A percentile compares a stretch with the other conserved stretches of the same genome.
Conservation (phyloP, 129 eudicot genomes). For the Arctium lappa region DNA sequence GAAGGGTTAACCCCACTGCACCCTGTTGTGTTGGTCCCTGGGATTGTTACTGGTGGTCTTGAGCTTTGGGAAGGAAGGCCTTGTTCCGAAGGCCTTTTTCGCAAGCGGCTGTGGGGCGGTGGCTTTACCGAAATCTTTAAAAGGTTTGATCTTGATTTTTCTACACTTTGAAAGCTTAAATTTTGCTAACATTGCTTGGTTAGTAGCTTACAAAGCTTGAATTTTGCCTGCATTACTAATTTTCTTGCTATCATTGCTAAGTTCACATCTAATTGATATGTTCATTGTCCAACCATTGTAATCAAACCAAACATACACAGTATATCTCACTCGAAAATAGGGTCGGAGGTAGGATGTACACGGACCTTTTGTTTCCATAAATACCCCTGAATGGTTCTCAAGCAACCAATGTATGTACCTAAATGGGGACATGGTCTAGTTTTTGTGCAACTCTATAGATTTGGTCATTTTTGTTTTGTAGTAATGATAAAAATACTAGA, state of each 20-base stretch:
- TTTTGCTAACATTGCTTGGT: slow-evolving; percentile 16
- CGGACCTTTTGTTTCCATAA: no score
- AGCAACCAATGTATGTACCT: no score
- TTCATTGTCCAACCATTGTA: neutral
- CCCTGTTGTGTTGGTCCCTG: slow-evolving; percentile 90
- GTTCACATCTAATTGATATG: neutral
- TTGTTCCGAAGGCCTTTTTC: slow-evolving; percentile 72
- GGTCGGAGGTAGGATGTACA: neutral
- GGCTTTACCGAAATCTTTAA: slow-evolving; percentile 69
- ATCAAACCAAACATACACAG: neutral
- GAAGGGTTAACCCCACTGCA: slow-evolving; percentile 72
- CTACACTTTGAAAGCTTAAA: neutral
- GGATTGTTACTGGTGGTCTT: slow-evolving; percentile 91
- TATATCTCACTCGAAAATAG: neutral
- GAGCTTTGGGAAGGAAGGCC: slow-evolving; percentile 98
- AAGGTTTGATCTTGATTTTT: slow-evolving; percentile 41
- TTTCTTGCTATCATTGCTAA: slow-evolving; percentile 9
- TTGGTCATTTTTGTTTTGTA: neutral
- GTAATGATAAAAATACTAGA: neutral
- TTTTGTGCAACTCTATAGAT: neutral
- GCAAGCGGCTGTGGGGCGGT: slow-evolving; percentile 93
- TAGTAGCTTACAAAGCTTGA: slow-evolving; percentile 11
- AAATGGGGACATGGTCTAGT: neutral
- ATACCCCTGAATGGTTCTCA: no score
- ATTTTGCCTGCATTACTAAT: slow-evolving; percentile 4